These are phyloP conservation scores for Melanogaster broomeanus DNA, from an alignment of 768 basidiomycete species.

Conservation along the genomic window DNA sequence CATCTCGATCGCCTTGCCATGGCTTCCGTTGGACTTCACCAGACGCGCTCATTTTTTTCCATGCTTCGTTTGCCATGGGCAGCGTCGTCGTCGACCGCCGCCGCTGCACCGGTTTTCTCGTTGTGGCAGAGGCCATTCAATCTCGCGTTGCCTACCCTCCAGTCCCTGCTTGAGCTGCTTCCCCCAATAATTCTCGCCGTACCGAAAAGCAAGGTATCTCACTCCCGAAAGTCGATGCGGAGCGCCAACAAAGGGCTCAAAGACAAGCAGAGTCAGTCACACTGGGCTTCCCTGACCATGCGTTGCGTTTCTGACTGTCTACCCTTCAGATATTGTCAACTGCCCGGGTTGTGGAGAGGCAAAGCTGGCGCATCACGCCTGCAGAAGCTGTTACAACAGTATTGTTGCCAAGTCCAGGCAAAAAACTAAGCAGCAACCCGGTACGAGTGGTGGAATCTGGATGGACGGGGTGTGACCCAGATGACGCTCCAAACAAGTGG, in stretches of 20 bases:
- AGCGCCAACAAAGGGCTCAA: slow-evolving; percentile 93
- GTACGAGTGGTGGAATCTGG: slow-evolving; percentile 6
- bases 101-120: slow-evolving; percentile 20
- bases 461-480: not conserved
- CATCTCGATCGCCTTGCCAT: slow-evolving; percentile 27
- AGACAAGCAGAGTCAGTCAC: slow-evolving; percentile 78
- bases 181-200: slow-evolving; percentile 90
- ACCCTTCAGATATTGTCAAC: slow-evolving; percentile 72
- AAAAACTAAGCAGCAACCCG: slow-evolving; percentile 9
- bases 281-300: not conserved
- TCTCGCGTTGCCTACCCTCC: slow-evolving; percentile 42
- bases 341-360: slow-evolving; percentile 89
- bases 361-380: slow-evolving; percentile 88
- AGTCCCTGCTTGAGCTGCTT: slow-evolving; percentile 68
- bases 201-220: slow-evolving; percentile 91
- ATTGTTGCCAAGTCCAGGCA: slow-evolving; percentile 27
- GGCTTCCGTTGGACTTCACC: slow-evolving; percentile 42
- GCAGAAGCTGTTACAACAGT: slow-evolving; percentile 68
- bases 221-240: slow-evolving; percentile 94
- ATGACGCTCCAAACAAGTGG: not conserved
- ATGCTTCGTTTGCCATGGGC: slow-evolving; percentile 25
- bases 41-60: slow-evolving; percentile 30
- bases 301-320: slow-evolving; percentile 4
- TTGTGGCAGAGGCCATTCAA: slow-evolving; percentile 30
- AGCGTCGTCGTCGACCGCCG: slow-evolving; percentile 6